Evolutionary conservation across 1,284 basidiomycete species (phyloP).

Genomic region (Boletellus deceptivus): DNA sequence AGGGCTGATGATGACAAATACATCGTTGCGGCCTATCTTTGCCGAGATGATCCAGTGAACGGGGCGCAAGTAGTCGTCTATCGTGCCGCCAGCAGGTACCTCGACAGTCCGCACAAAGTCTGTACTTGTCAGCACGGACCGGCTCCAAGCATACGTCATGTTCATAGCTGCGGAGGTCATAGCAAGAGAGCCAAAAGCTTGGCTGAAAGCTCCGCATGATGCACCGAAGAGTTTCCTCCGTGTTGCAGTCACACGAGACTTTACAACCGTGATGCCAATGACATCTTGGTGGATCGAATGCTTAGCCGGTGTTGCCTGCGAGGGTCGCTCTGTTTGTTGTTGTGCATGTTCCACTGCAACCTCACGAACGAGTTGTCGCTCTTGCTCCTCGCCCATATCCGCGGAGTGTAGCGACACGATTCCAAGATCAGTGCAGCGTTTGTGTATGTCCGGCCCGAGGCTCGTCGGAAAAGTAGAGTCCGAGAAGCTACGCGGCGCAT

Average conservation of each 20-base stretch:
- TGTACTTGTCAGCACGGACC: constrained; percentile 23
- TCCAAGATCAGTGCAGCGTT: constrained; percentile 32
- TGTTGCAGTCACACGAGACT: constrained; percentile 16
- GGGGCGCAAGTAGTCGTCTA: constrained; percentile 40
- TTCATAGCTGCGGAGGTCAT: constrained; percentile 10
- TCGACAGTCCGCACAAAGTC: constrained; percentile 29
- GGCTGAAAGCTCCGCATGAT: constrained; percentile 12
- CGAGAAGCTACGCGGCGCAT: constrained; percentile 14
- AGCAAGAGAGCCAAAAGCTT: constrained; percentile 14
- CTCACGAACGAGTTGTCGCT: constrained; percentile 47
- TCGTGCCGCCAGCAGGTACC: neutral
- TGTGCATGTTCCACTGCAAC: constrained; percentile 44
- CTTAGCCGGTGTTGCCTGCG: constrained; percentile 14
- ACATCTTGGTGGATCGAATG: constrained; percentile 28
- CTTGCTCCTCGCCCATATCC: constrained; percentile 47
- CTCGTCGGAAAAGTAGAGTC: neutral
- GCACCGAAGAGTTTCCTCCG: too few species aligned
- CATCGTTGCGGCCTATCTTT: neutral
- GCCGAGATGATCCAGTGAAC: constrained; percentile 45
- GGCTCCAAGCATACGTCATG: constrained; percentile 21
- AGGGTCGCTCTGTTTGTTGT: constrained; percentile 38
- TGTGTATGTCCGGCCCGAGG: constrained; percentile 24
- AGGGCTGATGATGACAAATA: constrained; percentile 37
- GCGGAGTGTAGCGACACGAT: constrained; percentile 14
- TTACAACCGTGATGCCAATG: constrained; percentile 20